Evolutionary conservation across 805 yeast genomes (phyloP), one percentile per base, ranked within the genome.

Genomic region (Yarrowia yakushimensis): DNA sequence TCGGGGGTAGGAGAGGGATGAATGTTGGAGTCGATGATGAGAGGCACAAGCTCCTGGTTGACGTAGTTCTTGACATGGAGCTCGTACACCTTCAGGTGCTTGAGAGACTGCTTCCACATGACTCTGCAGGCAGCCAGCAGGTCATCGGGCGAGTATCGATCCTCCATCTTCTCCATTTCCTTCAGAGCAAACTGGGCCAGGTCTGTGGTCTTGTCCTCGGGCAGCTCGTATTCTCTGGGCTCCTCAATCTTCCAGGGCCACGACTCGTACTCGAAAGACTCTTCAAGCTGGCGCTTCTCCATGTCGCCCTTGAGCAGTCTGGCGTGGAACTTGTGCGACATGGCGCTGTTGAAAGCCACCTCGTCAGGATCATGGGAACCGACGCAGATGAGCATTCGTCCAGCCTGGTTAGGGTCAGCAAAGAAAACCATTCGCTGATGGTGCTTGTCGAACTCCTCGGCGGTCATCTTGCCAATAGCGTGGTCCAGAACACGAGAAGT

Each of bases 401-500:
- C 61, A 15, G 61, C 39, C 30, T 39, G 46, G 18, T 39, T 15
- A 9, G 61, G 61, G 12, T 55, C 61, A 9, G 61, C 61, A 12
- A 27, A 39, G 17, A 55, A 55, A 6, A 25, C 48, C 36, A 39
- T 9, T 13, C 61, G 36, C 31, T 55, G 61, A 15, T 55, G 48
- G 13, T 55, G 36, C 23, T 30, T 18, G 37, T 55, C 48, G 11
- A 39, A 55, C 17, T 55, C 48, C 23, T 39, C 37, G 25, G 23
- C 11, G 11, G 36, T 17, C 39, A 39, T 39, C 20, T 55, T 55
- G 20, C 31, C 37, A 12, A 41, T 15, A 7, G n/a, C 17, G 6
- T 39, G 8, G 22, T 78, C 73, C 64, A 86, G 63, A 1, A 85
- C 36, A 11, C 74, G 72, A 15, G 76, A 72, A 74, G 86, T 77